Evolutionary conservation across 1,284 basidiomycete species (phyloP).

Genomic region (Ganoderma boninense): DNA sequence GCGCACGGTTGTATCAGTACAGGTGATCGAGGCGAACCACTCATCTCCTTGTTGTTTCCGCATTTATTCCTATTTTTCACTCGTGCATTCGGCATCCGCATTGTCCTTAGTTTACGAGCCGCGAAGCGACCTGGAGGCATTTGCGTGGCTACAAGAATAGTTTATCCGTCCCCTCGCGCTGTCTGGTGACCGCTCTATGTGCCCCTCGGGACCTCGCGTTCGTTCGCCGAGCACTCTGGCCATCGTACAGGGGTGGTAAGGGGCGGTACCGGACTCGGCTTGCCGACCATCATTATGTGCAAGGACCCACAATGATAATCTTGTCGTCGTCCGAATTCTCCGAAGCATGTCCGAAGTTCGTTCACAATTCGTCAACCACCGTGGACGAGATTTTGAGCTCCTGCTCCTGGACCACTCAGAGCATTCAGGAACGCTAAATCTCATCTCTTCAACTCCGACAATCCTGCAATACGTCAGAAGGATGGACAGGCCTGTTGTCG

Average conservation of each 20-base stretch:
- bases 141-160: not conserved
- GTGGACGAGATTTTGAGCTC: not conserved
- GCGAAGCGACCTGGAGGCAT: not conserved
- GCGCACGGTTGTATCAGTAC: not conserved
- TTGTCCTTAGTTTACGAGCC: not conserved
- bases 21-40: not conserved
- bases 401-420: not conserved
- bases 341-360: not conserved
- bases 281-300: not conserved
- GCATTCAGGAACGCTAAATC: not conserved
- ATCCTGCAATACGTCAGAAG: constrained; percentile 2
- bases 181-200: not conserved
- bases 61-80: not conserved
- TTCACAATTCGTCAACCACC: not conserved
- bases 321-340: not conserved
- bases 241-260: not conserved
- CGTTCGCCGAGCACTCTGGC: not conserved
- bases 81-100: not conserved
- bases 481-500: not conserved
- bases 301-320: not conserved
- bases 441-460: not conserved
- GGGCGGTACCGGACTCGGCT: not conserved
- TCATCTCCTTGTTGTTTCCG: not conserved
- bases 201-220: not conserved
- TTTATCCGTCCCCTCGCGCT: not conserved